Evolutionary conservation across 768 basidiomycete species (phyloP).

Genomic region (Harrya chromipes): DNA sequence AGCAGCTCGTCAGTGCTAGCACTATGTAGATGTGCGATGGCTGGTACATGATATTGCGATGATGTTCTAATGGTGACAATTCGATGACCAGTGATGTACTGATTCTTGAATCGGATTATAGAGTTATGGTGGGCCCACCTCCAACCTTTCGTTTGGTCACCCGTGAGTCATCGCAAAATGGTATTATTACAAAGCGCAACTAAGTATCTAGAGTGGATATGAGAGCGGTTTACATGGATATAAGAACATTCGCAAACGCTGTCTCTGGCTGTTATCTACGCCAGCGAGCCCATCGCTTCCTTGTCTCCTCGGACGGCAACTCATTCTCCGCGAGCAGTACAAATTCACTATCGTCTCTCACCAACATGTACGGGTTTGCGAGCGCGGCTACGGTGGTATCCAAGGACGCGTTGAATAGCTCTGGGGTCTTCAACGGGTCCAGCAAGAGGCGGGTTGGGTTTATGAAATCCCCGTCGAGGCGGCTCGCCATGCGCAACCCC

Average conservation of each 20-base stretch:
- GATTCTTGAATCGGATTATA: no score
- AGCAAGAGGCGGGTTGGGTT: neutral
- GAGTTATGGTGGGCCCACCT: no score
- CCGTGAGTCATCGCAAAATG: no score
- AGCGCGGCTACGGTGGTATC: neutral
- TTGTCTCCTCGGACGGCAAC: neutral
- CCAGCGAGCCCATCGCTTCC: neutral
- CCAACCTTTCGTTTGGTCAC: no score
- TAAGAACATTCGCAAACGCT: neutral
- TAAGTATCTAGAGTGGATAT: no score
- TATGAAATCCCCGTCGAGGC: slow-evolving; percentile 3
- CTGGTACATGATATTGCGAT: no score
- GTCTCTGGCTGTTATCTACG: neutral
- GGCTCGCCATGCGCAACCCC: neutral
- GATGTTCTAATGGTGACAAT: no score
- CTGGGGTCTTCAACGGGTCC: slow-evolving; percentile 1
- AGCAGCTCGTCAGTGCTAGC: no score
- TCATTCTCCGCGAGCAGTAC: neutral
- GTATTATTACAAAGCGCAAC: no score
- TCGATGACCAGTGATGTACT: no score
- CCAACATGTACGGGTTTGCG: slow-evolving; percentile 1
- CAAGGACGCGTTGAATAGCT: slow-evolving; percentile 5
- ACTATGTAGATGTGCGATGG: no score
- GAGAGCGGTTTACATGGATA: neutral
- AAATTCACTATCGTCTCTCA: neutral